Conservation (phyloP, 805 yeast genomes). For the Yarrowia yakushimensis region DNA sequence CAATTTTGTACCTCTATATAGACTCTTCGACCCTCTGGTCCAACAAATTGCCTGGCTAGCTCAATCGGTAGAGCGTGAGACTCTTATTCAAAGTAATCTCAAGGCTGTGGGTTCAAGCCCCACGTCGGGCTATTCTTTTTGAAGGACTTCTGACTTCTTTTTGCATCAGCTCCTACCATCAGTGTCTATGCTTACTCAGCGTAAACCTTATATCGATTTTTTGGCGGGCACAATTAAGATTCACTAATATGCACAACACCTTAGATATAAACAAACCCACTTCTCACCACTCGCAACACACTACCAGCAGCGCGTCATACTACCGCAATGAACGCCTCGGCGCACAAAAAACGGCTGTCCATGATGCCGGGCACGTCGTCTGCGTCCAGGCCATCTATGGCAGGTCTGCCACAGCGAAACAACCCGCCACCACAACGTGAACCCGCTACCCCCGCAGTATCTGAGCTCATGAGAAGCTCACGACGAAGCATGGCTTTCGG, state of each 20-base stretch:
- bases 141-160: not conserved
- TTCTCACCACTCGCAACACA: conserved; percentile 5
- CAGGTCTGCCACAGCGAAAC: conserved; percentile 18
- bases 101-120: conserved; percentile 21
- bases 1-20: not conserved
- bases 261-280: conserved; percentile 9
- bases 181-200: not conserved
- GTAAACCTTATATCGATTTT: too few relatives aligned
- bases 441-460: conserved; percentile 10
- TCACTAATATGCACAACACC: conserved; percentile 20
- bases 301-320: not conserved
- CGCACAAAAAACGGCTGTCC: conserved; percentile 24
- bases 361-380: conserved; percentile 25
- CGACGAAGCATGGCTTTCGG: conserved; percentile 16
- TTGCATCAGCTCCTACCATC: not conserved
- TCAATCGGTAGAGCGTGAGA: conserved; percentile 18
- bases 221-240: not conserved
- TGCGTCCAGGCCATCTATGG: conserved; percentile 17
- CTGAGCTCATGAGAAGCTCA: conserved; percentile 7
- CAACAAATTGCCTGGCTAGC: conserved; percentile 10
- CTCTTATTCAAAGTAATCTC: conserved; percentile 5
- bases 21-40: too few relatives aligned
- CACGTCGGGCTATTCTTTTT: conserved; percentile 5
- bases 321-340: conserved; percentile 11
- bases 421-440: conserved; percentile 22